Conservation (phyloP, 192 early-diverging fungal genomes). For the Podila verticillata region DNA sequence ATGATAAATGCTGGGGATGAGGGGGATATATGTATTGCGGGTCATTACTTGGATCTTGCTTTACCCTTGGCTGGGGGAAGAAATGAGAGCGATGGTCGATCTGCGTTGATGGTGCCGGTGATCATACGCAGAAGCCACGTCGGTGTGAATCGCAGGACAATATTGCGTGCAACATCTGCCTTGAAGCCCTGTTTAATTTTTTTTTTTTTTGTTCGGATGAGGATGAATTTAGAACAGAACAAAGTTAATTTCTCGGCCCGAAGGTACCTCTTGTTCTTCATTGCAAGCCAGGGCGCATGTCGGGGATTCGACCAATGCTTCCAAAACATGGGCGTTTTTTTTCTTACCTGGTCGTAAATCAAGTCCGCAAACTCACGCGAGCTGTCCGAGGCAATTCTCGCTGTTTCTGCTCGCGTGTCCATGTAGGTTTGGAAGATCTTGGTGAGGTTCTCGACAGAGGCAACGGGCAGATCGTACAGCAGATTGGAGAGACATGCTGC, state of each 20-base stretch:
- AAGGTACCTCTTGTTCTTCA: too few relatives aligned
- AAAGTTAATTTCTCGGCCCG: background rate
- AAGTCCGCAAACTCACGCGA: constrained; percentile 50
- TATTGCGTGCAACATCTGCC: constrained; percentile 37
- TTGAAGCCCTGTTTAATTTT: constrained; percentile 30
- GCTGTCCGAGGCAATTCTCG: constrained; percentile 38
- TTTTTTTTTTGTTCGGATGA: background rate
- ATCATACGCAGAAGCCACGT: constrained; percentile 40
- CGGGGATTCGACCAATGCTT: too few relatives aligned
- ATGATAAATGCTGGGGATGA: too few relatives aligned
- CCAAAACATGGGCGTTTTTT: too few relatives aligned
- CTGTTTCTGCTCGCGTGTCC: constrained; percentile 26
- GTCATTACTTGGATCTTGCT: background rate
- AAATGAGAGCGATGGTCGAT: constrained; percentile 19
- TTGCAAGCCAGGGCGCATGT: too few relatives aligned
- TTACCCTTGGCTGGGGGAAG: constrained; percentile 18
- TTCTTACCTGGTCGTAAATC: constrained; percentile 37
- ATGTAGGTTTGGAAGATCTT: constrained; percentile 32
- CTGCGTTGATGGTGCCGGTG: constrained; percentile 17
- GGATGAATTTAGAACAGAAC: background rate
- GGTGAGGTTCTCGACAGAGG: background rate
- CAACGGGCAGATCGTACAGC: constrained; percentile 1
- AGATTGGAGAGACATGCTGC: constrained; percentile 34
- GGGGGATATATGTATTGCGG: too few relatives aligned
- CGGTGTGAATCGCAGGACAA: constrained; percentile 42